A percentile compares a stretch with the other conserved stretches of the same genome.
Evolutionary conservation across 768 basidiomycete genomes (phyloP).

Genomic region (Ramaria sp.): DNA sequence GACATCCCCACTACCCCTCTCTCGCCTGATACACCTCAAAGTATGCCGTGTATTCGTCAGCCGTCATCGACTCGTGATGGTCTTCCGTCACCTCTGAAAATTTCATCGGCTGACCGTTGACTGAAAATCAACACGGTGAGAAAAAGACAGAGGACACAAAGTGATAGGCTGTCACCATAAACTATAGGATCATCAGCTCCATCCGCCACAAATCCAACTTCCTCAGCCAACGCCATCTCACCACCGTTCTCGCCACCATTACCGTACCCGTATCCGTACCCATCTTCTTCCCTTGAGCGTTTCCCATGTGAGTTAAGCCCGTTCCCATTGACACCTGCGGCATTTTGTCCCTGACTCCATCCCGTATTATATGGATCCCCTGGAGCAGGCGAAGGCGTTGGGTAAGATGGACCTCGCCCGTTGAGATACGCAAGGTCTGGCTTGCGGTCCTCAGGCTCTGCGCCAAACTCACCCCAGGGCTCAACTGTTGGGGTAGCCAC

Average conservation of each 20-base stretch:
- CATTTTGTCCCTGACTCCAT: conserved; percentile 5
- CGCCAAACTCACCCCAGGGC: conserved; percentile 39
- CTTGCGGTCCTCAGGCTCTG: conserved; percentile 56
- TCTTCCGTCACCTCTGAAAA: conserved; percentile 84
- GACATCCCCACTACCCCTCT: background rate
- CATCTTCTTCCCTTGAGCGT: conserved; percentile 30
- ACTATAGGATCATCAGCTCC: conserved; percentile 48
- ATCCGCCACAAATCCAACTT: conserved; percentile 6
- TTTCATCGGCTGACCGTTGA: conserved; percentile 62
- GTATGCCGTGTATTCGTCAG: conserved; percentile 81
- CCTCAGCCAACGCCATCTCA: conserved; percentile 15
- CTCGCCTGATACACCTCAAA: conserved; percentile 56
- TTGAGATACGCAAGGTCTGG: conserved; percentile 20
- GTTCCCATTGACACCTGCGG: background rate
- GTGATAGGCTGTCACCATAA: conserved; percentile 37
- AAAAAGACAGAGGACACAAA: background rate
- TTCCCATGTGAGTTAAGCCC: conserved; percentile 3
- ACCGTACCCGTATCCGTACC: conserved; percentile 13
- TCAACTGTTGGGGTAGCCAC: conserved; percentile 44
- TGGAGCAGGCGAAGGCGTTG: background rate
- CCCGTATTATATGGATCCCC: background rate
- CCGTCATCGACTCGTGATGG: conserved; percentile 86
- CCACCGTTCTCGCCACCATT: background rate
- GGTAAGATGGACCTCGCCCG: conserved; percentile 29
- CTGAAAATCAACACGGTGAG: conserved; percentile 27